Evolutionary conservation across 257 asterid species (phyloP), one percentile per base, ranked within the genome.

Genomic region (Prunella vulgaris): DNA sequence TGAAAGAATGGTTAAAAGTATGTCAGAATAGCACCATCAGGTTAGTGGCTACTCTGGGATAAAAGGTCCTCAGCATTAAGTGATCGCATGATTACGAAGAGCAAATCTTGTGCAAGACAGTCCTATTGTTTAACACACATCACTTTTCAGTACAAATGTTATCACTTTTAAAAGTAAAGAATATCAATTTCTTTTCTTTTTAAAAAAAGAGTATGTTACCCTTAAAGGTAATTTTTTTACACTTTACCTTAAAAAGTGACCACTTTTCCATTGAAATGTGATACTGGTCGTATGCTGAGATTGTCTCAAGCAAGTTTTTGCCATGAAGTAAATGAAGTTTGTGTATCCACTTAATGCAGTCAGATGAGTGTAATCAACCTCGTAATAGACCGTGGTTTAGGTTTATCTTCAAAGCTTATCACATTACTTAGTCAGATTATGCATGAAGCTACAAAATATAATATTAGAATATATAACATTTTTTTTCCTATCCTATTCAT

Each of bases 1-100:
- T 94, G 93, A 53, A 64, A 64, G 27, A 48, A 58, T 7, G 58
- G 51, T 6, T 12, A 5, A 66, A 51, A 22, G 49, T 27, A 24
- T 25, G 58, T 77, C 18, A 52, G 66, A 62, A 25, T 33, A 49
- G 68, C 58, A 68, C 20, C 53, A 65, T 33, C 5, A 30, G 2
- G 46, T 64, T 14, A 48, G 49, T 20, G 54, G 44, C 21, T 9
- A 38, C 12, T 35, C 21, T 8, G 54, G 51, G 18, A 28, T 21
- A 14, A 52, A 51, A 33, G 40, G 13, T 64, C 25, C 58, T 64
- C 64, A 2, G 42, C 22, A 58, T 21, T 37, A 20, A 25, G 52
- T 57, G 40, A 24, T 18, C 4, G 20, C 66, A 30, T 28, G 12
- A 35, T 18, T 15, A n/a, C 15, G 24, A 30, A 17, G 4, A 10